These are phyloP conservation scores for Cutaneotrichosporon cutaneum DNA, from an alignment of 1,284 basidiomycete species.

Conservation along the genomic window DNA sequence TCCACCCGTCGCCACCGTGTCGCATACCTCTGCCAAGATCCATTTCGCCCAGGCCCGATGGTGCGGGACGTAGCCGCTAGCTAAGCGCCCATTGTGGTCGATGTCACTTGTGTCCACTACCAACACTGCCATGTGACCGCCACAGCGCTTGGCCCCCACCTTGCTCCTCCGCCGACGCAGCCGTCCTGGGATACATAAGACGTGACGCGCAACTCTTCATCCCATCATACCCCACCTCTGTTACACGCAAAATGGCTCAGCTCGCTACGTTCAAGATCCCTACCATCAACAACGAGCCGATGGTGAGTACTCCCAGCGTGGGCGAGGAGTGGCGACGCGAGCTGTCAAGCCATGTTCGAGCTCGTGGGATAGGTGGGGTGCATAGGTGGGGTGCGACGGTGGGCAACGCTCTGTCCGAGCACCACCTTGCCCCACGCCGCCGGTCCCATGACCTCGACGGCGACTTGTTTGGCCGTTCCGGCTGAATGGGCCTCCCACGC, in stretches of 20 bases:
- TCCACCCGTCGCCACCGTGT: too few relatives aligned
- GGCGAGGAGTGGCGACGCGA: too few relatives aligned
- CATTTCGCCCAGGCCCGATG: background rate
- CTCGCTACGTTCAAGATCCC: constrained; percentile 81
- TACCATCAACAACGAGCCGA: constrained; percentile 81
- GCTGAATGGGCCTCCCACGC: background rate
- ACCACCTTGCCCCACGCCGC: too few relatives aligned
- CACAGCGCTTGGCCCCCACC: background rate
- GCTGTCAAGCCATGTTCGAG: background rate
- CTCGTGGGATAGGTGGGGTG: constrained; percentile 13
- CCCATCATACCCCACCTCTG: background rate
- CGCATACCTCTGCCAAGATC: background rate
- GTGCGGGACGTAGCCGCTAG: background rate
- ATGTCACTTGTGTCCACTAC: background rate
- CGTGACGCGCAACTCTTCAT: background rate
- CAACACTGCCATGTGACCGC: background rate
- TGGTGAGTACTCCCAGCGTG: constrained; percentile 59
- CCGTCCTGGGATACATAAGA: background rate
- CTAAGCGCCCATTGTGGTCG: background rate
- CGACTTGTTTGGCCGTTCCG: too few relatives aligned
- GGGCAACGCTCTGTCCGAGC: too few relatives aligned
- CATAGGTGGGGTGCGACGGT: too few relatives aligned
- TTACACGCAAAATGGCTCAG: constrained; percentile 47
- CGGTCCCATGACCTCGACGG: too few relatives aligned
- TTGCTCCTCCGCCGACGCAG: background rate